Evolutionary conservation across 345 rosid species (phyloP), one percentile per base, ranked within the genome.

Genomic region (Eucalyptus sp.): DNA sequence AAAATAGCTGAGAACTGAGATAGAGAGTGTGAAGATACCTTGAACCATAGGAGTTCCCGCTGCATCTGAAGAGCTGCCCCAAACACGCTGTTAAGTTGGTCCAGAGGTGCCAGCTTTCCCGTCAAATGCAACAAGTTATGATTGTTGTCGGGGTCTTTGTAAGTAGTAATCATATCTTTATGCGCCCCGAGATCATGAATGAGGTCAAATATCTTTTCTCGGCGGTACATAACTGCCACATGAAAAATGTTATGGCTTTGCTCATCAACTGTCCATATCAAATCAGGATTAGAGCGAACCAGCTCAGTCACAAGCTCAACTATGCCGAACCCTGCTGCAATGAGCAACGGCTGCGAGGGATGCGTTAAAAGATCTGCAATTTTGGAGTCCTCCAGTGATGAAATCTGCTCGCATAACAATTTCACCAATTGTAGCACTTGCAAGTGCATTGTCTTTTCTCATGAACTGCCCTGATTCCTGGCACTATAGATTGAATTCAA

Each of bases 291-390:
- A 44, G 86, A 27, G 9, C 22, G 31, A 18, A 91, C 86, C 14
- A 93, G 91, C 68, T 88, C 51, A 25, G 49, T 84, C 64, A 93
- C 86, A 87, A 93, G 88, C 88, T 93, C 93, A 33, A 91, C 62
- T 46, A 89, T 92, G 56, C 95, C 95, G 7, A 79, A 48, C 54
- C 86, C 90, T 49, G 92, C 95, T 16, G 94, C 96, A 85, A 31
- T 76, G 44, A 94, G 92, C 41, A 94, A 76, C 2, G 91, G 86
- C 33, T 50, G 91, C 4, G 91, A 52, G 37, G 93, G 93, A 41
- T 79, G 86, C 88, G 86, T 89, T 22, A 91, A 89, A 43, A 90
- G 85, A 54, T 90, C 90, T 20, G 89, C 86, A 49, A 91, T 52
- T 48, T 86, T 50, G 44, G 91, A 60, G 86, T 92, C 92, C 66